Percentiles rank a stretch among this genome's conserved stretches.
Conservation (phyloP, 352 stramenopile species). For the Pythium phragmiticola region DNA sequence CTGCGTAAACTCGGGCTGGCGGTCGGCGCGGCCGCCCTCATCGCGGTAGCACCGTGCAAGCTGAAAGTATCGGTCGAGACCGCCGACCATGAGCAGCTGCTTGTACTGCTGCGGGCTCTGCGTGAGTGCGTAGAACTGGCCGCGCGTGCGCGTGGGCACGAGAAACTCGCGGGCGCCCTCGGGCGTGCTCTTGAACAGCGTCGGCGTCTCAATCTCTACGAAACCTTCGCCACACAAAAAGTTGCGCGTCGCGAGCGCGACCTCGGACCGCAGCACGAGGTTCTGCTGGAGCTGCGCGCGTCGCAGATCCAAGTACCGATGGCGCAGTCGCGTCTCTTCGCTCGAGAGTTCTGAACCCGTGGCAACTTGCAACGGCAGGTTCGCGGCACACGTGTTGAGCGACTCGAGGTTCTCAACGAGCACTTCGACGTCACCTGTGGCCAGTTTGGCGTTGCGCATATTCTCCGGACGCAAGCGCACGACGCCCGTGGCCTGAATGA, state of each 20-base stretch:
- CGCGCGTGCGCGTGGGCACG: constrained; percentile 66
- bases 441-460: constrained; percentile 73
- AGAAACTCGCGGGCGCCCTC: constrained; percentile 87
- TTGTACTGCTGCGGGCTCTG: constrained; percentile 93
- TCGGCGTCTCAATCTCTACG: constrained; percentile 88
- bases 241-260: constrained; percentile 69
- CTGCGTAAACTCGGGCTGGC: constrained; percentile 91
- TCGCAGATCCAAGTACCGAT: constrained; percentile 83
- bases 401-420: constrained; percentile 57
- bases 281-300: constrained; percentile 76
- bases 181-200: constrained; percentile 87
- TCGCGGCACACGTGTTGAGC: constrained; percentile 54
- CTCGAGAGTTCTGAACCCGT: constrained; percentile 54
- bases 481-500: constrained; percentile 61
- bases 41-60: constrained; percentile 89
- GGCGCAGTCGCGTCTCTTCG: constrained; percentile 72
- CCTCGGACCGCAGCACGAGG: constrained; percentile 66
- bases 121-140: constrained; percentile 84
- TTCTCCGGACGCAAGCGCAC: constrained; percentile 55
- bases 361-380: constrained; percentile 63
- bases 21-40: constrained; percentile 83
- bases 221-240: constrained; percentile 72
- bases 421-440: constrained; percentile 74
- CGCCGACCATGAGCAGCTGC: constrained; percentile 89
- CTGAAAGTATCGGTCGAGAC: constrained; percentile 89